Evolutionary conservation across 331 rosid genomes (phyloP).

Genomic region (Saraca asoca): DNA sequence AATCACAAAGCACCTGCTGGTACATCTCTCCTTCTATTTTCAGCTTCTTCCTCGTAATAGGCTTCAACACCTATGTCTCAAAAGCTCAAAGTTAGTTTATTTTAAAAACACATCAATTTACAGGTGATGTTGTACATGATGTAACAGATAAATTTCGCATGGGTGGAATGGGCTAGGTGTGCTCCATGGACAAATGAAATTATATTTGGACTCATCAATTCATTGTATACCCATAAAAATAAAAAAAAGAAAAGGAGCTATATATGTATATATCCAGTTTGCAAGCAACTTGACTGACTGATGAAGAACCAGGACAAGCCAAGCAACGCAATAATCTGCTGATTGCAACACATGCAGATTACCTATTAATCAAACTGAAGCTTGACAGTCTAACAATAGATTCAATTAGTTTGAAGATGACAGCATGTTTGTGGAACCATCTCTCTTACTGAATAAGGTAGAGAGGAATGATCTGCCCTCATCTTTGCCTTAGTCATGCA

Average conservation of each 20-base stretch:
- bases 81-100: conserved; percentile 8
- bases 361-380: no score
- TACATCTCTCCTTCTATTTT: conserved; percentile 62
- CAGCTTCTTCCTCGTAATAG: conserved; percentile 63
- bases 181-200: conserved; percentile 12
- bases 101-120: not conserved
- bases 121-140: not conserved
- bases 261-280: not conserved
- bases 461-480: no score
- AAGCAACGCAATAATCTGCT: no score
- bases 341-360: no score
- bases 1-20: conserved; percentile 52
- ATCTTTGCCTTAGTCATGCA: no score
- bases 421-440: no score
- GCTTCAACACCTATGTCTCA: conserved; percentile 58
- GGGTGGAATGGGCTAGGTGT: not conserved
- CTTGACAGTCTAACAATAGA: no score
- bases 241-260: no score
- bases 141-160: not conserved
- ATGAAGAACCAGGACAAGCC: no score
- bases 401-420: no score
- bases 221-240: conserved; percentile 2
- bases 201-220: conserved; percentile 18
- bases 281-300: no score
- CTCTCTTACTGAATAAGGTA: no score